These are phyloP conservation scores for Metschnikowia continentalis DNA, from an alignment of 805 yeast genomes.

Conservation along the genomic window DNA sequence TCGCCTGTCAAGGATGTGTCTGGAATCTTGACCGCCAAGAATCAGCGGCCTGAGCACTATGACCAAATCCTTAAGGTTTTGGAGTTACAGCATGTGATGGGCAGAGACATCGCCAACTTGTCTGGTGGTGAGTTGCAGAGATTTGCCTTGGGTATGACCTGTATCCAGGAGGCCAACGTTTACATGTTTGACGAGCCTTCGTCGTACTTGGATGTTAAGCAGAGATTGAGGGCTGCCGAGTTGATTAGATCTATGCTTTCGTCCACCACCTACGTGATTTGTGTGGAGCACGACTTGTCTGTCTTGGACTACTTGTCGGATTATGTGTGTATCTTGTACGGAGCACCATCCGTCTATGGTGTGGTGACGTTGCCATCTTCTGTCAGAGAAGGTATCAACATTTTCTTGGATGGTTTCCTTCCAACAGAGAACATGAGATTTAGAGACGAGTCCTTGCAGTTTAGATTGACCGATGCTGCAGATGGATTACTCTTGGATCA, in stretches of 20 bases:
- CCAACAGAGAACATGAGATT: conserved; percentile 96
- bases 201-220: conserved; percentile 96
- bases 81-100: conserved; percentile 71
- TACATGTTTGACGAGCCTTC: conserved; percentile 99
- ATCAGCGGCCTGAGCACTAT: conserved; percentile 65
- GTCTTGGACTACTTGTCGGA: conserved; percentile 96
- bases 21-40: conserved; percentile 69
- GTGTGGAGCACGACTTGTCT: conserved; percentile 98
- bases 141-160: conserved; percentile 96
- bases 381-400: conserved; percentile 98
- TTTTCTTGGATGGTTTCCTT: conserved; percentile 96
- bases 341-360: conserved; percentile 98
- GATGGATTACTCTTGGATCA: conserved; percentile 75
- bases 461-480: conserved; percentile 85
- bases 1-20: conserved; percentile 87
- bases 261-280: conserved; percentile 80
- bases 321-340: conserved; percentile 93
- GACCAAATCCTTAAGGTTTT: conserved; percentile 63
- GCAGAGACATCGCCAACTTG: conserved; percentile 83
- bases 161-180: conserved; percentile 91
- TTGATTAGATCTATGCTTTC: conserved; percentile 81
- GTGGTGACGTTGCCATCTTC: conserved; percentile 95
- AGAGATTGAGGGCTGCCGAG: conserved; percentile 95
- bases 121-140: conserved; percentile 99
- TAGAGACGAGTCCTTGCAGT: conserved; percentile 93